Conservation (phyloP, 768 basidiomycete genomes). For the Boletellus ananiceps region DNA sequence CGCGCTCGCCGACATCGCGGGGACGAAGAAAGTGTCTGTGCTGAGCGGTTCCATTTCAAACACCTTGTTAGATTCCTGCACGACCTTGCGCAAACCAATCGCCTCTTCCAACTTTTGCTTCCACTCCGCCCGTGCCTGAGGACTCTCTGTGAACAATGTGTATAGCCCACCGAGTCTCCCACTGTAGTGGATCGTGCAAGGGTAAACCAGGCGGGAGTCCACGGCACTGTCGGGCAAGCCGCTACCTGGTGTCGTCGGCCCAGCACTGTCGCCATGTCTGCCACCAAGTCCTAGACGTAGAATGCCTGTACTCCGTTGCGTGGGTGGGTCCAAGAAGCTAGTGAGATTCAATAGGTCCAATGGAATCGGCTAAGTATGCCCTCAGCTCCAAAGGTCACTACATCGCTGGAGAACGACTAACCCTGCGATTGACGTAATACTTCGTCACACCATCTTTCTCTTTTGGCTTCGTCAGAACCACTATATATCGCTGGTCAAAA, state of each 20-base stretch:
- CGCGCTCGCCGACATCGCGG: conserved; percentile 49
- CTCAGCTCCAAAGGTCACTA: background rate
- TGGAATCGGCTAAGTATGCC: conserved; percentile 70
- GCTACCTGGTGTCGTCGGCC: conserved; percentile 25
- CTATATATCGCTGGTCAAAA: conserved; percentile 37
- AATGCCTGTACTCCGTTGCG: conserved; percentile 69
- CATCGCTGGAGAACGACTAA: conserved; percentile 32
- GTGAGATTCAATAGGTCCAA: conserved; percentile 84
- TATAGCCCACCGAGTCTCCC: conserved; percentile 85
- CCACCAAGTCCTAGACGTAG: conserved; percentile 54
- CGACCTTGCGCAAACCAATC: conserved; percentile 74
- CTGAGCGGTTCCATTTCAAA: conserved; percentile 92
- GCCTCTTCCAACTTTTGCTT: conserved; percentile 86
- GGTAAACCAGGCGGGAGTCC: conserved; percentile 78
- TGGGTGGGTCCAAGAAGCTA: conserved; percentile 75
- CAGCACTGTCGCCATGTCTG: conserved; percentile 28
- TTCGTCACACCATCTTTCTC: conserved; percentile 71
- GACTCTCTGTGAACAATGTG: conserved; percentile 81
- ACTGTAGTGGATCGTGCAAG: conserved; percentile 85
- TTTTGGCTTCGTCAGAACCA: conserved; percentile 85
- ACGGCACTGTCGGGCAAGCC: conserved; percentile 37
- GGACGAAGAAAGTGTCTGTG: conserved; percentile 81
- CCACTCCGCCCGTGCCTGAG: conserved; percentile 79
- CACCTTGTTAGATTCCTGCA: conserved; percentile 91
- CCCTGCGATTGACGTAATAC: conserved; percentile 78